Base-by-base conservation (phyloP, 2,329 filamentous ascomycete species). In the Macroventuria anomochaeta region DNA sequence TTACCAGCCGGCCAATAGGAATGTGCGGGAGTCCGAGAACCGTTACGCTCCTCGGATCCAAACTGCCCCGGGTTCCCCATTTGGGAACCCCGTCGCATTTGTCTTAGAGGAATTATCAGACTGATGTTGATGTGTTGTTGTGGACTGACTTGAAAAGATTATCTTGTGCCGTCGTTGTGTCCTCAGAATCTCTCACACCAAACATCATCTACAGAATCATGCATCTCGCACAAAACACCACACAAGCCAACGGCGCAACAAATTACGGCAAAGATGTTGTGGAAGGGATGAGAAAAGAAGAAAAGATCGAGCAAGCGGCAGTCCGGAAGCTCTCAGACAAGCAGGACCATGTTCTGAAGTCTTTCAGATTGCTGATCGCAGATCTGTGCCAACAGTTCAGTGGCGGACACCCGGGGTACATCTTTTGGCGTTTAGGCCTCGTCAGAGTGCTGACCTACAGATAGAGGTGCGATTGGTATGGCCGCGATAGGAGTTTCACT, bases 321-420 rank as follows among this genome's bases (percentile, higher is more conserved):
- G 57, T 65, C 11, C 44, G 56, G 21, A 65, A 58, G 23, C 47
- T 69, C 12, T 67, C 65, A 26, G 43, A 58, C 10, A 66, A 72
- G 36, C 76, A 78, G 59, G 79, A 85, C 41, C 67, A 82, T 17
- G 83, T 87, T 2, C 72, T 89, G 43, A 81, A 80, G 61, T 83
- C 82, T 5, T 88, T 88, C 65, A 78, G 87, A 48, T 75, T 83
- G 42, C 73, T 89, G 25, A 86, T 89, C 53, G 85, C 87, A 37
- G 87, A 90, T 67, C 73, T 90, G 3, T 89, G 86, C 63, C 81
- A 89, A 68, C 86, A 89, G 59, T 90, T 88, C 72, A 84, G 84
- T 57, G 86, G 86, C 29, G 87, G 87, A 0, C 87, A 89, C 65
- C 87, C 86, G 15, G 87, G 86, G 83, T 86, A 76, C 62, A 78